Evolutionary conservation across 2,329 filamentous ascomycete genomes (phyloP), one percentile per base, ranked within the genome.

Genomic region (Pseudocercospora vitis): DNA sequence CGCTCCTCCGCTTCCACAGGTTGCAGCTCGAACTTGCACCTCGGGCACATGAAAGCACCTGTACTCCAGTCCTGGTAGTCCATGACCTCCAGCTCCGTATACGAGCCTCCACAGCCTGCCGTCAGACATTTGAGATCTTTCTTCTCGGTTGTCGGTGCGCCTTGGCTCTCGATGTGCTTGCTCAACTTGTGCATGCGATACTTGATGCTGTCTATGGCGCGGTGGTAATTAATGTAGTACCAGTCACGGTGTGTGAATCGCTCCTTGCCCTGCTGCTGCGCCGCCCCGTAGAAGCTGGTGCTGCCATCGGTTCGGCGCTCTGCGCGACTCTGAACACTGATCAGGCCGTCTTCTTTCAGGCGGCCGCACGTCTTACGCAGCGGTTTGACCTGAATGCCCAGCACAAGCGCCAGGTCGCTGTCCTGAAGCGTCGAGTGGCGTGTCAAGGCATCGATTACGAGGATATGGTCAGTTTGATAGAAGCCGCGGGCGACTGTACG

Each of bases 141-240:
- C 70, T 90, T 88, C 72, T 97, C 92, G 52, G 72, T 71, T 7
- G 86, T 87, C 0, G 89, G 86, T 14, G 89, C 85, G 12, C 89
- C 88, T 53, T 89, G 86, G 12, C 86, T 85, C 73, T 96, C 91
- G 55, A 97, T 90, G 50, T 87, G 85, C 70, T 92, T 91, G 62
- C 91, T 91, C 63, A 97, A 84, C 52, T 86, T 87, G 68, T 92
- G 91, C 48, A 96, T 85, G 58, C 89, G 87, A 81, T 88, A 99
- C 72, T 99, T 99, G 74, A 96, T 95, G 45, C 89, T 90, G 73
- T 99, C 94, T 67, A 99, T 90, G 29, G 92, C 90, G 53, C 89
- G 88, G 55, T 94, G 89, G 67, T 95, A 95, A 70, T 96, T 91
- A 70, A 99, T 92, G 73, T 89, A 99, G 76, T 95, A 99, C 79